phyloP scores from a whole-genome alignment of 129 eudicot species.

The Pseudognaphalium luteoalbum region DNA sequence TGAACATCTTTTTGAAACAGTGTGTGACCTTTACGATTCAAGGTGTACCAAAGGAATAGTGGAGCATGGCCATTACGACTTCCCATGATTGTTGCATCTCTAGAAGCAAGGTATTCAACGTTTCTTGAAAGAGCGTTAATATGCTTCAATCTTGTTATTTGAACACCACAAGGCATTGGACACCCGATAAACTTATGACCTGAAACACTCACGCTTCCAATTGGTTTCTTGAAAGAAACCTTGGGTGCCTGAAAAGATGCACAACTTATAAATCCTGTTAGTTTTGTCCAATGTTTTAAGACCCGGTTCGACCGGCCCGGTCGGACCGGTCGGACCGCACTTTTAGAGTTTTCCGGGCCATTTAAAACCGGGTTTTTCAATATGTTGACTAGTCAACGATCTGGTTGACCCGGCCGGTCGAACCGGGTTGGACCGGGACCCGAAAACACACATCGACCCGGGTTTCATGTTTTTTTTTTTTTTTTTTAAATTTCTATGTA shows the following conservation, averaged over 20 bases:
- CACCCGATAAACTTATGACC: conserved; percentile 97
- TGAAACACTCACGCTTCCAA: conserved; percentile 91
- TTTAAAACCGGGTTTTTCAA: too few species aligned
- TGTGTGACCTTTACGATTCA: conserved; percentile 84
- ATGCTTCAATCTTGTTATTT: conserved; percentile 76
- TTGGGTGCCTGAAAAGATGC: conserved; percentile 70
- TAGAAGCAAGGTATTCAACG: conserved; percentile 91
- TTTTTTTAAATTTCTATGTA: too few species aligned
- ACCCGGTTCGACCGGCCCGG: too few species aligned
- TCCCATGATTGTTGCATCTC: conserved; percentile 99
- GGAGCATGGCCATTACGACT: conserved; percentile 97
- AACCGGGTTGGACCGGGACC: too few species aligned
- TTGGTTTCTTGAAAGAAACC: conserved; percentile 88
- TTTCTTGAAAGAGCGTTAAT: conserved; percentile 85
- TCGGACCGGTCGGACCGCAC: too few species aligned
- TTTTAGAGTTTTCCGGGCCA: too few species aligned
- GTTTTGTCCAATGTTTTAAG: too few species aligned
- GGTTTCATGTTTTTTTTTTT: too few species aligned
- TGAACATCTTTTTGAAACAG: conserved; percentile 98
- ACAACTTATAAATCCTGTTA: not conserved
- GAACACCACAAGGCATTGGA: conserved; percentile 96
- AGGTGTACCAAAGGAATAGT: conserved; percentile 90
- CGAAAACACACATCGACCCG: too few species aligned
- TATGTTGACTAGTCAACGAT: too few species aligned
- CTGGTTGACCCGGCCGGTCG: too few species aligned